A percentile compares a stretch with the other conserved stretches of the same genome.
Evolutionary conservation across 2,329 filamentous ascomycete genomes (phyloP).

Genomic region (Arthrinium puccinioides): DNA sequence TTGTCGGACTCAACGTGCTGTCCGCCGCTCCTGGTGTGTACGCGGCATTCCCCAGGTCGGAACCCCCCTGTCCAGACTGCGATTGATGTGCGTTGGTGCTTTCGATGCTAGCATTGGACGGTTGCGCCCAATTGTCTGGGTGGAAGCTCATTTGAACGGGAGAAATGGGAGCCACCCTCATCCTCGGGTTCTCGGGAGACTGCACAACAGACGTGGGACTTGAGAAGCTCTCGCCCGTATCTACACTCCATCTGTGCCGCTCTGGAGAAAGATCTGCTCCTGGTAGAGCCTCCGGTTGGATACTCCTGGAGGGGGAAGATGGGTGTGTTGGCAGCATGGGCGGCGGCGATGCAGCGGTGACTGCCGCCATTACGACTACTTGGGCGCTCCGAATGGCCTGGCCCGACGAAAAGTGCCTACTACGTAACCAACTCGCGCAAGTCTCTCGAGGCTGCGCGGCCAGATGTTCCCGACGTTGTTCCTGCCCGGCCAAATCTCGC

Average conservation of each 20-base stretch:
- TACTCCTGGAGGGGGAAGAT: conserved; percentile 17
- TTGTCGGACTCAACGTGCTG: too few relatives aligned
- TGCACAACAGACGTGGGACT: too few relatives aligned
- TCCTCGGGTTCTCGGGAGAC: conserved; percentile 31
- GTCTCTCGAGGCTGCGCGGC: too few relatives aligned
- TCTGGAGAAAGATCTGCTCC: conserved; percentile 22
- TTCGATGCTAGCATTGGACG: conserved; percentile 1
- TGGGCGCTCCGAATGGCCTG: too few relatives aligned
- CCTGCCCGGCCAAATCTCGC: too few relatives aligned
- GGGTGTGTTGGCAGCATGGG: too few relatives aligned
- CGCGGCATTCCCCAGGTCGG: not conserved
- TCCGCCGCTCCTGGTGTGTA: too few relatives aligned
- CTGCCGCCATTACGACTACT: conserved; percentile 19
- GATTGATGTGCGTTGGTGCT: not conserved
- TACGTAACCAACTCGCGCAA: too few relatives aligned
- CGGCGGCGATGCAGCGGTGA: conserved; percentile 18
- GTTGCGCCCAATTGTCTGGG: conserved; percentile 28
- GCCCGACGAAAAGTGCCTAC: too few relatives aligned
- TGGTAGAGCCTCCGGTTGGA: conserved; percentile 17
- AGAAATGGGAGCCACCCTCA: conserved; percentile 46
- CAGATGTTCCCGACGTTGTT: too few relatives aligned
- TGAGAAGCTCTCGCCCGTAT: too few relatives aligned
- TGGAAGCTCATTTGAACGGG: conserved; percentile 50
- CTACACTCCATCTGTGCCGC: conserved; percentile 24
- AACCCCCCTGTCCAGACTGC: not conserved